A percentile compares a stretch with the other conserved stretches of the same genome.
These are phyloP conservation scores for Ceratocystis papillata DNA, from an alignment of 2,329 filamentous ascomycete species.

Conservation along the genomic window DNA sequence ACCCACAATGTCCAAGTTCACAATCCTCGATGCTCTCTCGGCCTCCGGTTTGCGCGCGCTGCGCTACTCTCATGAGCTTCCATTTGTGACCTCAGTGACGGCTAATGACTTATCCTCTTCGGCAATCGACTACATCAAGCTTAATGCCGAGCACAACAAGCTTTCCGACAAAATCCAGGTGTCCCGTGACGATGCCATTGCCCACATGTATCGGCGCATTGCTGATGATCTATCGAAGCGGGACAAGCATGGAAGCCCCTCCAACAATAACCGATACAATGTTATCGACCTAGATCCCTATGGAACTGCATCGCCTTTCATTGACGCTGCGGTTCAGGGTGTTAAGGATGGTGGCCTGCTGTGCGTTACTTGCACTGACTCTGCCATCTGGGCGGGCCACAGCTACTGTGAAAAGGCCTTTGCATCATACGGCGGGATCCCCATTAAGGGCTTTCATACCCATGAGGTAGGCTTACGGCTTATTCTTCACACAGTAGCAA, in stretches of 20 bases:
- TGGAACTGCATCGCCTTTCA: slow-evolving; percentile 81
- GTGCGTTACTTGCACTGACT: slow-evolving; percentile 93
- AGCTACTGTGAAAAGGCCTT: slow-evolving; percentile 92
- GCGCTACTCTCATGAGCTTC: slow-evolving; percentile 83
- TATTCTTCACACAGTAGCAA: slow-evolving; percentile 71
- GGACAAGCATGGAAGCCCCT: slow-evolving; percentile 34
- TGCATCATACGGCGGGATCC: slow-evolving; percentile 83
- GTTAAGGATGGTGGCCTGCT: slow-evolving; percentile 74
- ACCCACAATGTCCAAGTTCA: slow-evolving; percentile 44
- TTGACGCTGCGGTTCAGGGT: slow-evolving; percentile 81
- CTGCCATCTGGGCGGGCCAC: slow-evolving; percentile 85
- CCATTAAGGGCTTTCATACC: slow-evolving; percentile 71
- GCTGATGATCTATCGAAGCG: slow-evolving; percentile 41
- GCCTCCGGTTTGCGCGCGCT: slow-evolving; percentile 85
- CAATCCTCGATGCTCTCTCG: slow-evolving; percentile 89
- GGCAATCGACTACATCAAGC: slow-evolving; percentile 68
- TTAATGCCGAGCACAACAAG: slow-evolving; percentile 76
- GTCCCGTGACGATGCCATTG: slow-evolving; percentile 71
- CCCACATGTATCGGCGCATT: slow-evolving; percentile 75
- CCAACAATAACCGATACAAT: slow-evolving; percentile 55
- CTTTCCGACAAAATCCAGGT: slow-evolving; percentile 60
- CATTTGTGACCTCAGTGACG: slow-evolving; percentile 68
- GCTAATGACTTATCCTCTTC: slow-evolving; percentile 78
- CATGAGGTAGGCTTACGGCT: slow-evolving; percentile 85
- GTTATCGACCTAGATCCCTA: slow-evolving; percentile 96